These are phyloP conservation scores for Mycosarcoma maydis DNA, from an alignment of 1,284 basidiomycete genomes.

Conservation along the genomic window DNA sequence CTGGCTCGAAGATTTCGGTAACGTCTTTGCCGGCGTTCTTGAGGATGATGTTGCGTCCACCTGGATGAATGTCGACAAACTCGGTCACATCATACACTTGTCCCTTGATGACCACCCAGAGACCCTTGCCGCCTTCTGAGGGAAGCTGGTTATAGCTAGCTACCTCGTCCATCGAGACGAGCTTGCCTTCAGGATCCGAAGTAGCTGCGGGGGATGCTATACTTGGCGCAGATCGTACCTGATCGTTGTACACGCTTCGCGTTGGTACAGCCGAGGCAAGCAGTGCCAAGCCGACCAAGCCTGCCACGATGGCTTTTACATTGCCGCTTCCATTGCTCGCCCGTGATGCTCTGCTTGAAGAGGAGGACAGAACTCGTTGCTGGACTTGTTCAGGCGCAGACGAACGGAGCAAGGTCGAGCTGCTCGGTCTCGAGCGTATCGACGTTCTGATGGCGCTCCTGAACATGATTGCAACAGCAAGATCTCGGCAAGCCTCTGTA, in stretches of 20 bases:
- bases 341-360: neutral
- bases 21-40: constrained; percentile 83
- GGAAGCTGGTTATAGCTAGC: constrained; percentile 48
- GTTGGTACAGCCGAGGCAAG: constrained; percentile 19
- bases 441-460: constrained; percentile 13
- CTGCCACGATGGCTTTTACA: constrained; percentile 22
- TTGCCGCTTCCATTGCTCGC: constrained; percentile 4
- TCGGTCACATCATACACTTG: constrained; percentile 74
- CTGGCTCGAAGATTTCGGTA: constrained; percentile 60
- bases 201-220: constrained; percentile 27
- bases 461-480: constrained; percentile 9
- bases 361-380: constrained; percentile 10
- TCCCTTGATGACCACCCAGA: constrained; percentile 64
- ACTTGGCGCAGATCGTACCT: constrained; percentile 12
- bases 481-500: neutral
- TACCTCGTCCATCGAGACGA: constrained; percentile 59
- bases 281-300: constrained; percentile 33
- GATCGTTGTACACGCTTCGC: constrained; percentile 26
- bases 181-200: constrained; percentile 24
- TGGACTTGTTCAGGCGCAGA: constrained; percentile 10
- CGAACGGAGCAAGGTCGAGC: constrained; percentile 13
- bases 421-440: constrained; percentile 21
- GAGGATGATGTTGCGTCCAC: constrained; percentile 79
- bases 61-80: constrained; percentile 81
- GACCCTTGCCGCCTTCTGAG: constrained; percentile 42